A percentile compares a stretch with the other conserved stretches of the same genome.
Conservation (phyloP, 2,329 filamentous ascomycete species). For the Colletotrichum spaethianum region DNA sequence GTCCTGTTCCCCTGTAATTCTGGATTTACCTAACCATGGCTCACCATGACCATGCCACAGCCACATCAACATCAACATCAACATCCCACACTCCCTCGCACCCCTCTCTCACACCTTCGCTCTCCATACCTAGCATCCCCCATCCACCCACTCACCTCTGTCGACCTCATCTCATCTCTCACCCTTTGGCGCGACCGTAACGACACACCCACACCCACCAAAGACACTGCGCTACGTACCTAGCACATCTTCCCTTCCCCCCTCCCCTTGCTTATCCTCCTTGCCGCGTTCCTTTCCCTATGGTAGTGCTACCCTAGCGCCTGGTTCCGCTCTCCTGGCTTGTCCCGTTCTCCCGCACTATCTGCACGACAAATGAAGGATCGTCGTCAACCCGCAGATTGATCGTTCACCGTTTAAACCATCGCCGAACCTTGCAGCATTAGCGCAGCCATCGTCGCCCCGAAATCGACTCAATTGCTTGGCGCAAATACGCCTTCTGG, state of each 20-base stretch:
- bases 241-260: conserved; percentile 3
- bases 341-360: conserved; percentile 28
- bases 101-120: not conserved
- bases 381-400: conserved; percentile 40
- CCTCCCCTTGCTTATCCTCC: conserved; percentile 19
- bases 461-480: conserved; percentile 24
- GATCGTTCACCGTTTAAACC: conserved; percentile 39
- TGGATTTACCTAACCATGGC: too few species aligned
- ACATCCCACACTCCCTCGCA: not conserved
- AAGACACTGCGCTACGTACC: not conserved
- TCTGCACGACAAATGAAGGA: conserved; percentile 38
- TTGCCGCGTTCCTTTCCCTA: not conserved
- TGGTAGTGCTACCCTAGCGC: conserved; percentile 27
- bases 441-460: conserved; percentile 32
- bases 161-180: conserved; percentile 25
- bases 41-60: too few species aligned
- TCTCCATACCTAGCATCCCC: not conserved
- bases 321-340: conserved; percentile 12
- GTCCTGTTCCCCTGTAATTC: not conserved
- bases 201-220: not conserved
- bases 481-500: conserved; percentile 16
- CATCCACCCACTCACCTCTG: not conserved
- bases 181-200: conserved; percentile 30
- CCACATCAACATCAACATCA: not conserved
- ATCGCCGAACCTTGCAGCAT: conserved; percentile 40